Evolutionary conservation across 2,329 filamentous ascomycete genomes (phyloP), one percentile per base, ranked within the genome.

Genomic region (Ceratocystis cubensis): DNA sequence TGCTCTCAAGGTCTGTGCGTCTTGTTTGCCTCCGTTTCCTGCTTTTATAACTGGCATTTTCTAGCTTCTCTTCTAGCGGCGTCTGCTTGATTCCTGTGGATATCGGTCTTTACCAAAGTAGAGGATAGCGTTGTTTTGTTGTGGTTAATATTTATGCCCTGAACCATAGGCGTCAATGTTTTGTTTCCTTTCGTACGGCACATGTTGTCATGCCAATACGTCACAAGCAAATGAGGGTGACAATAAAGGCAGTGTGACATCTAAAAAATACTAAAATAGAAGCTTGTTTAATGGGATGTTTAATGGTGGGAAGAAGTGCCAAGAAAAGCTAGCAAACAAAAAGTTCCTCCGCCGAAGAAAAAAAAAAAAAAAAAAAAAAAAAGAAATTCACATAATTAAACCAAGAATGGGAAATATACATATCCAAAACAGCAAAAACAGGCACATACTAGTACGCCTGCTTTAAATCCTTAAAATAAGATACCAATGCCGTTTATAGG

Each of bases 271-370:
- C 22, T 13, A 57, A 57, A 57, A 57, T 57, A 57, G 53, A 28
- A 57, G 6, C 53, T 57, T 57, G 53, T 57, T 57, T 57, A 57
- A 57, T 57, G 20, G 25, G 15, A 57, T 57, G 50, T 57, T 57
- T 57, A 57, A 57, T 57, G 22, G 53, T 30, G 8, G 25, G 28
- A 33, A 28, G 25, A 33, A 30, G 15, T 57, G 53, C 53, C 53
- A 57, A 57, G 53, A 57, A 41, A n/a, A 17, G 28, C 22, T 17
- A 57, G 28, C n/a, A 57, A 57, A 10, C 53, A 57, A 57, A 57
- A 57, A 57, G 53, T 57, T 25, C 50, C 50, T 25, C 50, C 22
- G 10, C 10, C 37, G 10, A 56, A 2, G 2, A 56, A 22, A 22
- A 15, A 22, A 22, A 22, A 22, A 22, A 5, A 28, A 25, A 56